Evolutionary conservation across 106 monocot species (phyloP).

Genomic region (Xerophyta viscosa): DNA sequence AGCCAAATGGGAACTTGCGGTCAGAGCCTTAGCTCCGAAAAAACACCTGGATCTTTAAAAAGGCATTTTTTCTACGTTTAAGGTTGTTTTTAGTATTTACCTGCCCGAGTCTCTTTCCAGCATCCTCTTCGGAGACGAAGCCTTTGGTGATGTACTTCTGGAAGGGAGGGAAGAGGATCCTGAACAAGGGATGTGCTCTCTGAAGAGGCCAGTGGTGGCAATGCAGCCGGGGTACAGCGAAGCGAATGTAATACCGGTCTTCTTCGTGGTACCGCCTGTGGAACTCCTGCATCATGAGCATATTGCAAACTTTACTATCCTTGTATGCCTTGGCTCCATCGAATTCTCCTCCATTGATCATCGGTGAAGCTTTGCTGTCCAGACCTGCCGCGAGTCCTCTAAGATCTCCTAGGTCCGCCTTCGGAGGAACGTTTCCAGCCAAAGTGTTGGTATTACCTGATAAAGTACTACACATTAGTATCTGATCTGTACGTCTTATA

Average conservation of each 20-base stretch:
- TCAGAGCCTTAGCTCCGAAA: too few relatives aligned
- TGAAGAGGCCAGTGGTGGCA: slow-evolving; percentile 89
- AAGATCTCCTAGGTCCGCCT: slow-evolving; percentile 82
- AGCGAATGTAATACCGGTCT: slow-evolving; percentile 73
- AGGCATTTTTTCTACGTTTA: too few relatives aligned
- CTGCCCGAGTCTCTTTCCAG: slow-evolving; percentile 89
- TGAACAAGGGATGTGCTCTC: slow-evolving; percentile 92
- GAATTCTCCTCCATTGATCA: slow-evolving; percentile 82
- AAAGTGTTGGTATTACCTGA: slow-evolving; percentile 92
- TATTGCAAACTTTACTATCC: slow-evolving; percentile 99
- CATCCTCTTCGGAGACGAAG: slow-evolving; percentile 82
- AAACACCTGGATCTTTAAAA: too few relatives aligned
- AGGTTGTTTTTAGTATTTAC: slow-evolving; percentile 22
- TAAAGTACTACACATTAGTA: neutral
- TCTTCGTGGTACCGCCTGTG: slow-evolving; percentile 86
- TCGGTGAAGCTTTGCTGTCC: slow-evolving; percentile 44
- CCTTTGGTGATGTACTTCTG: slow-evolving; percentile 98
- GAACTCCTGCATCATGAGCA: slow-evolving; percentile 98
- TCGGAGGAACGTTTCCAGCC: slow-evolving; percentile 89
- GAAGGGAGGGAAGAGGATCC: slow-evolving; percentile 88
- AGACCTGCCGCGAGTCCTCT: slow-evolving; percentile 63
- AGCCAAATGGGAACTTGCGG: too few relatives aligned
- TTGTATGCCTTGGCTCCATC: slow-evolving; percentile 96
- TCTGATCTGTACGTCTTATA: too few relatives aligned
- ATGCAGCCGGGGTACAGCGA: slow-evolving; percentile 95